Conservation (phyloP, 1,139 yeast genomes). For the Hyphopichia pseudoburtonii region DNA sequence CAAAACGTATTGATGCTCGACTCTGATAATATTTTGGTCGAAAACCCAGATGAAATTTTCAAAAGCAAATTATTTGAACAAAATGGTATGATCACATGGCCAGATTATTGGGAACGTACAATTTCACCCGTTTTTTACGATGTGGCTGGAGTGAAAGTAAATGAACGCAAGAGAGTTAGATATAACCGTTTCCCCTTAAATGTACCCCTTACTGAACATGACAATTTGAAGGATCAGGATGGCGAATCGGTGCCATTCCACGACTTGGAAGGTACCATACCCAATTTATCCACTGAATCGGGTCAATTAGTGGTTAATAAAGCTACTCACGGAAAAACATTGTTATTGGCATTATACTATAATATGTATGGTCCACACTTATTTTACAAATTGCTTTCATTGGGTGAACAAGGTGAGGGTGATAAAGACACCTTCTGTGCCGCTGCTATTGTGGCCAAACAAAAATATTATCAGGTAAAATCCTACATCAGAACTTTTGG, state of each 20-base stretch:
- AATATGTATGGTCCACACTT: slow-evolving; percentile 59
- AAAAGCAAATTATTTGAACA: slow-evolving; percentile 51
- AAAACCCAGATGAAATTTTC: slow-evolving; percentile 46
- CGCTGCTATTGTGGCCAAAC: slow-evolving; percentile 50
- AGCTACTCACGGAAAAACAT: slow-evolving; percentile 50
- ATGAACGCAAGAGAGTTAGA: slow-evolving; percentile 25
- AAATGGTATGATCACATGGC: slow-evolving; percentile 72
- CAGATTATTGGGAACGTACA: slow-evolving; percentile 79
- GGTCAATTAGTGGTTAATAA: slow-evolving; percentile 61
- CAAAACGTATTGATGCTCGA: slow-evolving; percentile 43
- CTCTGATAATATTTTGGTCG: slow-evolving; percentile 40
- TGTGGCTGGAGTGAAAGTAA: slow-evolving; percentile 51
- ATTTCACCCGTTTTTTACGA: slow-evolving; percentile 68
- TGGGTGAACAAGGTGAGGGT: slow-evolving; percentile 66
- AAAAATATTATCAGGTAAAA: slow-evolving; percentile 53
- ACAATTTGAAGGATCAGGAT: slow-evolving; percentile 11
- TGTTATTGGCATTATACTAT: slow-evolving; percentile 52
- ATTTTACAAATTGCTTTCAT: slow-evolving; percentile 55
- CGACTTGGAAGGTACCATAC: slow-evolving; percentile 56
- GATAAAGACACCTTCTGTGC: slow-evolving; percentile 66
- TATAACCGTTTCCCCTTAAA: slow-evolving; percentile 21
- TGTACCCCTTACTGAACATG: slow-evolving; percentile 8
- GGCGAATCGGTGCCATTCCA: slow-evolving; percentile 33
- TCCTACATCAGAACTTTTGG: slow-evolving; percentile 35
- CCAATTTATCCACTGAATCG: slow-evolving; percentile 63